Base-by-base conservation (phyloP, 2,329 filamentous ascomycete species). In the Botrytis aclada region DNA sequence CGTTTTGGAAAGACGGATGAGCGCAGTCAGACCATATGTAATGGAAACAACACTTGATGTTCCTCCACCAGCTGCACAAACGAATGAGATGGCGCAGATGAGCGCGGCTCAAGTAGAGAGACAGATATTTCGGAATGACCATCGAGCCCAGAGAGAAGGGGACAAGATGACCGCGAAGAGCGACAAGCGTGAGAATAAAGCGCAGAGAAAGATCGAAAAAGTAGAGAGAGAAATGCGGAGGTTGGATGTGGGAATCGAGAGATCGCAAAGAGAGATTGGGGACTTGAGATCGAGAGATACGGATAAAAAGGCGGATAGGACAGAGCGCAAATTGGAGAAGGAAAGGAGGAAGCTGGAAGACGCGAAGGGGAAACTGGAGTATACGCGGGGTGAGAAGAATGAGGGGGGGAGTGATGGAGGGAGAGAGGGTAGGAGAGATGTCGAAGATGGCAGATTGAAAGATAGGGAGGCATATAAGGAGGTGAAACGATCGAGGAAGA, bases 41-140 rank as follows among this genome's bases (percentile, higher is more conserved):
- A 65, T 74, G 12, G 51, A 56, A 56, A 56, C n/a, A 61, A 72
- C 71, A 7, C 58, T 76, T n/a, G 63, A 72, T 25, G 73, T 76
- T 10, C 74, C 77, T 25, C 63, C 72, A 12, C 71, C 73, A 4
- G 62, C 43, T 6, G 45, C 66, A 43, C 65, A 75, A 61, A 72
- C 47, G 1, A 75, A 74, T 73, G 7, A 63, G 74, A 43, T 75
- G 60, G 77, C 74, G 3, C 78, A 76, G 66, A 70, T 80, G 61
- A 78, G 78, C n/a, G 76, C 77, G 37, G 78, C 74, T 73, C 75
- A 79, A 70, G 77, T 81, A 1, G 75, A 79, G 25, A 73, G 73
- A 63, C 60, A 75, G 32, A 75, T 75, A 8, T 75, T 63, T 37
- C 74, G 60, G 39, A 74, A 72, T 43, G 76, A 80, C 9, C 77